Evolutionary conservation across 1,284 basidiomycete species (phyloP), one percentile per base, ranked within the genome.

Genomic region (Trichosporon asahii): DNA sequence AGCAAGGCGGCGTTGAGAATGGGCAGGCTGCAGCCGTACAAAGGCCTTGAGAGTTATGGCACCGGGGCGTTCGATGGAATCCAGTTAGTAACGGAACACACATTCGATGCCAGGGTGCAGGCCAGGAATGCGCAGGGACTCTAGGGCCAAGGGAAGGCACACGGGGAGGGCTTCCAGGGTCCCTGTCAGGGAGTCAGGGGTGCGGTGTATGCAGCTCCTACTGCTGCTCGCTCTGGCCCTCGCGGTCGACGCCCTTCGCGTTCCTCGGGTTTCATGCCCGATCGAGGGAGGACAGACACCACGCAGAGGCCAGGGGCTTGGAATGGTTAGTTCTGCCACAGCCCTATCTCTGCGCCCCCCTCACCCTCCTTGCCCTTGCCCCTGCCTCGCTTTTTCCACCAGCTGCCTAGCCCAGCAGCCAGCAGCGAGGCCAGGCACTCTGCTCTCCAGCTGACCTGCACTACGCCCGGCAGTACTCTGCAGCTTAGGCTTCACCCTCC

Each of bases 51-150:
- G 31, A 33, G 31, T 37, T 14, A 37, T 37, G 35, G 6, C n/a
- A 53, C n/a, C n/a, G 49, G n/a, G 49, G 49, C 49, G 49, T 53
- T 53, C 21, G 23, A 53, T 53, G 49, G 49, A 53, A 53, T 53
- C 49, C 21, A 53, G 49, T 25, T 14, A 53, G 49, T 25, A 25
- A 53, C 49, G 49, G 49, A 53, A 53, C 49, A 53, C 49, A 53
- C 49, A 53, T 53, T 53, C 49, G 49, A 53, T 53, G 49, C 21
- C 49, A 53, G 49, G 44, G 49, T 18, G 21, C 49, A 25, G 23
- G 21, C 18, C 49, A 53, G 49, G 49, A 53, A 53, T 53, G 49
- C 49, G 49, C 23, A 53, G 49, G 49, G 49, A 53, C 2, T 5
- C 6, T 21, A 53, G 49, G 49, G 49, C 31, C 49, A 53, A 53